phyloP scores from a whole-genome alignment of 805 yeast genomes.

The Pichia eremophila region DNA sequence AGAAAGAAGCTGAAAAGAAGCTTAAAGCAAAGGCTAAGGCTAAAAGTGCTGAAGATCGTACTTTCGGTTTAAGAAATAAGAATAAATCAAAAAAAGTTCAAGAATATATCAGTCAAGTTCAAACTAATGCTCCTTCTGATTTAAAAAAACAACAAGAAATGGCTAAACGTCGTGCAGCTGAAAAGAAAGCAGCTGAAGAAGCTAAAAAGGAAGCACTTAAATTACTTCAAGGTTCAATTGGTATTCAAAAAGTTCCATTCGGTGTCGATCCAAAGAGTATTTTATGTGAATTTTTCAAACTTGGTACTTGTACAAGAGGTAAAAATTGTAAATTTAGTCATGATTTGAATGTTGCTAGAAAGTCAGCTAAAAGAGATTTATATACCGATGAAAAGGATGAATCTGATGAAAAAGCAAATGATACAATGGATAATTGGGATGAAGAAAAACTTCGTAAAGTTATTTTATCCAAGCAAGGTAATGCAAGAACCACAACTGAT shows the following conservation, averaged over 20 bases:
- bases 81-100: slow-evolving; percentile 91
- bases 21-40: slow-evolving; percentile 50
- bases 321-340: slow-evolving; percentile 88
- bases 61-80: slow-evolving; percentile 93
- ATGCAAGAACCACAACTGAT: slow-evolving; percentile 88
- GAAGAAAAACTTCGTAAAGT: slow-evolving; percentile 88
- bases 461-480: slow-evolving; percentile 86
- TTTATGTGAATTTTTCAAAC: slow-evolving; percentile 80
- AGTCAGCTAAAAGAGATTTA: slow-evolving; percentile 81
- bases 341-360: slow-evolving; percentile 76
- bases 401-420: slow-evolving; percentile 48
- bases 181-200: slow-evolving; percentile 82
- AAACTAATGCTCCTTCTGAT: slow-evolving; percentile 43
- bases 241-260: slow-evolving; percentile 79
- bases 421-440: slow-evolving; percentile 96
- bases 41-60: slow-evolving; percentile 68
- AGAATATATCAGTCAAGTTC: slow-evolving; percentile 57
- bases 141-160: slow-evolving; percentile 36
- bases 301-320: slow-evolving; percentile 76
- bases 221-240: slow-evolving; percentile 55
- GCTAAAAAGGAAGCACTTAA: slow-evolving; percentile 85
- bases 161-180: slow-evolving; percentile 68
- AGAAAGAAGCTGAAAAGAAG: slow-evolving; percentile 52
- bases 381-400: slow-evolving; percentile 77
- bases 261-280: slow-evolving; percentile 97